These are phyloP conservation scores for Dothistroma septosporum DNA, from an alignment of 2,329 filamentous ascomycete genomes.

Conservation along the genomic window DNA sequence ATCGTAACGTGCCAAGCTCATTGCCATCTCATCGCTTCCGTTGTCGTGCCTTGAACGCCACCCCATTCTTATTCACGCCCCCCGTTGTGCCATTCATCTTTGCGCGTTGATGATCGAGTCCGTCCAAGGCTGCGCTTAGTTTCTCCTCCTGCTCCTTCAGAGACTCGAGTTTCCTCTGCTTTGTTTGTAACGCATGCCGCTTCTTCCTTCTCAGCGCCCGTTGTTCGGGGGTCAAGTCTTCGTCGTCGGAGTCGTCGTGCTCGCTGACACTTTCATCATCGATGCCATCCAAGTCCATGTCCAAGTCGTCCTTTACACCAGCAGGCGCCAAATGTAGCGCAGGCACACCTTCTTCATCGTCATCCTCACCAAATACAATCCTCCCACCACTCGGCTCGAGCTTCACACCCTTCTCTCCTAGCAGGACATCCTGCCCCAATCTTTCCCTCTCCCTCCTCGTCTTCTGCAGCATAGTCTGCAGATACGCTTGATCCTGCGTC, in stretches of 20 bases:
- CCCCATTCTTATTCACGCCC: slow-evolving; percentile 59
- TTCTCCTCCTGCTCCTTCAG: slow-evolving; percentile 53
- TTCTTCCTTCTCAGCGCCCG: slow-evolving; percentile 48
- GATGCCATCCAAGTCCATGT: slow-evolving; percentile 19
- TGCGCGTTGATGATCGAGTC: slow-evolving; percentile 56
- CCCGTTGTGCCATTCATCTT: slow-evolving; percentile 59
- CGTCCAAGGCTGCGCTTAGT: slow-evolving; percentile 52
- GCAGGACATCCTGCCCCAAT: slow-evolving; percentile 37
- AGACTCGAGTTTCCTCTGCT: slow-evolving; percentile 26
- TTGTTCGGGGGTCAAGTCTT: slow-evolving; percentile 36
- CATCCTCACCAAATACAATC: slow-evolving; percentile 38
- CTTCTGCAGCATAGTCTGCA: slow-evolving; percentile 56
- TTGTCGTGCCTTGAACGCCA: slow-evolving; percentile 62
- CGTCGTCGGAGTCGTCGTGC: slow-evolving; percentile 26
- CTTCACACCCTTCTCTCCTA: slow-evolving; percentile 39
- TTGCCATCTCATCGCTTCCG: slow-evolving; percentile 49
- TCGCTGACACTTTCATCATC: slow-evolving; percentile 20
- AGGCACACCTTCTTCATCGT: slow-evolving; percentile 14
- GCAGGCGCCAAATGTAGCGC: slow-evolving; percentile 3
- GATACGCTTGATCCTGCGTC: slow-evolving; percentile 61
- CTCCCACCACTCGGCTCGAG: slow-evolving; percentile 36
- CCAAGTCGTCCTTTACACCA: slow-evolving; percentile 15
- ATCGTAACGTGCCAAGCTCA: not conserved
- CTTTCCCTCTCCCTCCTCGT: slow-evolving; percentile 52
- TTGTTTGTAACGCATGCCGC: slow-evolving; percentile 36